These are phyloP conservation scores for Chrysosporium queenslandicum DNA, from an alignment of 2,329 filamentous ascomycete genomes.

Conservation along the genomic window DNA sequence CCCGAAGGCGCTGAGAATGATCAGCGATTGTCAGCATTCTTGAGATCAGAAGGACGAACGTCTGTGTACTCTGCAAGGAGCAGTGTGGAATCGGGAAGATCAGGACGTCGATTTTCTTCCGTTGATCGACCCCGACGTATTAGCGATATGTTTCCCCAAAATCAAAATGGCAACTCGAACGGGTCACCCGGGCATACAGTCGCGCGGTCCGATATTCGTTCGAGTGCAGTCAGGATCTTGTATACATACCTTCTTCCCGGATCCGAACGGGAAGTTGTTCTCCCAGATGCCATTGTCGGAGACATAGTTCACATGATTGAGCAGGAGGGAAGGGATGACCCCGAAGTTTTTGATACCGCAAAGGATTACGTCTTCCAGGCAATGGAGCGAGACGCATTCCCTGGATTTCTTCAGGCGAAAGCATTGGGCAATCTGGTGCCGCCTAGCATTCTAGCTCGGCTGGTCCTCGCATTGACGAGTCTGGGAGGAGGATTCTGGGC, in stretches of 20 bases:
- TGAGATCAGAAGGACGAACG: conserved; percentile 51
- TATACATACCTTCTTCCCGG: conserved; percentile 92
- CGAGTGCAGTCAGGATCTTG: conserved; percentile 95
- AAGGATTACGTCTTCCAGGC: conserved; percentile 99
- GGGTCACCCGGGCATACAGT: conserved; percentile 70
- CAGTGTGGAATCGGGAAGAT: conserved; percentile 41
- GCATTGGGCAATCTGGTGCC: conserved; percentile 93
- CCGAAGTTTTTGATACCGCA: conserved; percentile 90
- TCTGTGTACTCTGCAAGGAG: conserved; percentile 45
- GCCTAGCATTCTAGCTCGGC: conserved; percentile 71
- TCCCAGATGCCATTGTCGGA: conserved; percentile 76
- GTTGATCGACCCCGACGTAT: conserved; percentile 43
- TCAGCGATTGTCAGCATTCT: conserved; percentile 80
- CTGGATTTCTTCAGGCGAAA: conserved; percentile 88
- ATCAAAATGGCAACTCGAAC: conserved; percentile 39
- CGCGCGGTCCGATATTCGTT: conserved; percentile 77
- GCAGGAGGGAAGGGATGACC: conserved; percentile 82
- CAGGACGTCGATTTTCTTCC: conserved; percentile 31
- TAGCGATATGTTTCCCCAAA: conserved; percentile 53
- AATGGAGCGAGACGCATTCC: conserved; percentile 99
- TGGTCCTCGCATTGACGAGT: conserved; percentile 73
- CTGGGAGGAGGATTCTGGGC: conserved; percentile 94
- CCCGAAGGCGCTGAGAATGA: conserved; percentile 62
- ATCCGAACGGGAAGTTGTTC: conserved; percentile 91
- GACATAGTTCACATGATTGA: conserved; percentile 84